Percentiles rank a stretch among this genome's conserved stretches.
Evolutionary conservation across 345 rosid species (phyloP).

Genomic region (Leavenworthia alabamica): DNA sequence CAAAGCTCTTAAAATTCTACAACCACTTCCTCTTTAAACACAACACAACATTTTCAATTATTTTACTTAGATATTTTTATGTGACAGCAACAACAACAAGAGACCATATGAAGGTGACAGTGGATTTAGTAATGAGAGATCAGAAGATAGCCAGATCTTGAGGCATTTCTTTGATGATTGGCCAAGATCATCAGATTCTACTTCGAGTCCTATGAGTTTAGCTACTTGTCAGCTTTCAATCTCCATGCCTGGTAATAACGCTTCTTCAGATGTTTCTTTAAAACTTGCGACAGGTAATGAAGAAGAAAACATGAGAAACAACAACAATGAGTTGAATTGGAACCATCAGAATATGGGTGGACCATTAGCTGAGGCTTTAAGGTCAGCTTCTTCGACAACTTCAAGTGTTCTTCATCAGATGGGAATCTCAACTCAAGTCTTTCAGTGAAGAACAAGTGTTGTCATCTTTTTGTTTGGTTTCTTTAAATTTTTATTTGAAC

Average conservation of each 20-base stretch:
- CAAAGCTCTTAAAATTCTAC: constrained; percentile 26
- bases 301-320: constrained; percentile 26
- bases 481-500: background rate
- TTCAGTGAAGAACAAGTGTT: constrained; percentile 11
- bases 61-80: background rate
- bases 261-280: constrained; percentile 69
- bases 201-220: constrained; percentile 33
- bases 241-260: constrained; percentile 46
- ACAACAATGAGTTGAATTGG: constrained; percentile 36
- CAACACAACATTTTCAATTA: constrained; percentile 14
- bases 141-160: constrained; percentile 58
- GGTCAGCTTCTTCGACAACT: constrained; percentile 51
- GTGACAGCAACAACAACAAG: constrained; percentile 36
- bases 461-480: background rate
- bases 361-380: constrained; percentile 82
- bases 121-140: too few species aligned
- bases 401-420: constrained; percentile 58
- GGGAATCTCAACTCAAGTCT: constrained; percentile 31
- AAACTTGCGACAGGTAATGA: constrained; percentile 67
- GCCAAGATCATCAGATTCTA: constrained; percentile 56
- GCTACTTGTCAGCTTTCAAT: constrained; percentile 54
- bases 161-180: constrained; percentile 89
- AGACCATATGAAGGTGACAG: constrained; percentile 35
- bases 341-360: constrained; percentile 62
- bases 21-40: constrained; percentile 39